Evolutionary conservation across 805 yeast species (phyloP).

Genomic region (Sungouiella blattae): DNA sequence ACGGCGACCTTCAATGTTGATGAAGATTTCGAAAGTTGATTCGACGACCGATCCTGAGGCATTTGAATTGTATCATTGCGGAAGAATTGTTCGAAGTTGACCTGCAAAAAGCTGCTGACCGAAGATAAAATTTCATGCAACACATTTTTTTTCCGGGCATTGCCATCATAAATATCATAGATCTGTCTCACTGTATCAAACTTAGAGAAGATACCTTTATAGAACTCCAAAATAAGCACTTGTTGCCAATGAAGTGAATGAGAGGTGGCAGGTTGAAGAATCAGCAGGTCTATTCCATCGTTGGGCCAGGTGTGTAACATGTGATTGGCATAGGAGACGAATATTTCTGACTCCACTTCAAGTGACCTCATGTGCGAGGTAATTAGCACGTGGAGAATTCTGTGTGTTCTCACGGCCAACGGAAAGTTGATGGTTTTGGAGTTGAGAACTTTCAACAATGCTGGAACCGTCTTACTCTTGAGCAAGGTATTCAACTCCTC

Average conservation of each 20-base stretch:
- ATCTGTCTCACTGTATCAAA: conserved; percentile 48
- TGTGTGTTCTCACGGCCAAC: conserved; percentile 66
- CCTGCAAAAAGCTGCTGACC: conserved; percentile 28
- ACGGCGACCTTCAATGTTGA: conserved; percentile 52
- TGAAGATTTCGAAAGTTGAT: conserved; percentile 36
- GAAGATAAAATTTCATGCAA: conserved; percentile 49
- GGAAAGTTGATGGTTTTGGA: conserved; percentile 56
- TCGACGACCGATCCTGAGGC: conserved; percentile 12
- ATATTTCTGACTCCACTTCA: conserved; percentile 77
- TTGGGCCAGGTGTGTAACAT: too few species aligned
- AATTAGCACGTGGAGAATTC: conserved; percentile 63
- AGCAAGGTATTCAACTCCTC: conserved; percentile 64
- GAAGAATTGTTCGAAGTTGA: conserved; percentile 20
- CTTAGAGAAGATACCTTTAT: conserved; percentile 56
- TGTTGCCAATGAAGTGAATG: conserved; percentile 57
- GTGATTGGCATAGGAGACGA: conserved; percentile 71
- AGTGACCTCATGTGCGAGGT: conserved; percentile 54
- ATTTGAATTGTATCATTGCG: conserved; percentile 18
- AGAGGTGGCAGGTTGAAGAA: conserved; percentile 42
- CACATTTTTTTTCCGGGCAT: conserved; percentile 55
- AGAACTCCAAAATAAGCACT: conserved; percentile 69
- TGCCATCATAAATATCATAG: conserved; percentile 58
- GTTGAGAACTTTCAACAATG: conserved; percentile 60
- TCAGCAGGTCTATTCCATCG: too few species aligned
- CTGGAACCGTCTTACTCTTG: conserved; percentile 69